Evolutionary conservation across 371 early-diverging fungal genomes (phyloP), one percentile per base, ranked within the genome.

Genomic region (Mucor ambiguus): DNA sequence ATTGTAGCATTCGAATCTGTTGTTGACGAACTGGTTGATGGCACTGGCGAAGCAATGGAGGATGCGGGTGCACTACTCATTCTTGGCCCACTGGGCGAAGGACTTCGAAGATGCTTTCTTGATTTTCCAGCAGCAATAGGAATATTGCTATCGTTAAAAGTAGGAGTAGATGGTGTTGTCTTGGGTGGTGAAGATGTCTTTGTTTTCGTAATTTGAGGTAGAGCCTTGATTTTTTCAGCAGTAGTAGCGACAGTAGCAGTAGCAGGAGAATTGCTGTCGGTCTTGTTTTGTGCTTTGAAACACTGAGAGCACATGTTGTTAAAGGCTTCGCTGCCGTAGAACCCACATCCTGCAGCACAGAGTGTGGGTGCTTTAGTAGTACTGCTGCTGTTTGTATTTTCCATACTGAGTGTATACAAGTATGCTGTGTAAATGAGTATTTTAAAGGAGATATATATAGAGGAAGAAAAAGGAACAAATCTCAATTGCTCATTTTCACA

Each of bases 231-330:
- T 16, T 52, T 52, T 0, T 28, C 52, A 52, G 16, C 26, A 1
- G 24, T 52, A 0, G 30, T 48, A 22, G 56, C 11, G 20, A 28
- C 54, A 12, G 48, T 71, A 8, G 41, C 58, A 41, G 55, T 18
- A 46, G 60, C 18, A 20, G 33, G 2, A 54, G 56, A 29, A 29
- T 59, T 26, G 29, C 58, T 32, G 35, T 73, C 49, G 16, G 63
- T 28, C 66, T 68, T 35, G 43, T 72, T 66, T 61, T 70, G 26
- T 18, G 58, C 69, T 72, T 90, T 91, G 78, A 82, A 92, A 79
- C 94, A 93, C 72, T 91, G 87, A 12, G 92, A 92, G 79, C 94
- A 93, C 89, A 92, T 88, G 74, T 89, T 82, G 69, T 89, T 86
- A 71, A 83, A 89, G 55, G 88, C 75, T 48, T 69, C 66, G 58